These are phyloP conservation scores for Phytophthora colocasiae DNA, from an alignment of 352 stramenopile genomes.

Conservation along the genomic window DNA sequence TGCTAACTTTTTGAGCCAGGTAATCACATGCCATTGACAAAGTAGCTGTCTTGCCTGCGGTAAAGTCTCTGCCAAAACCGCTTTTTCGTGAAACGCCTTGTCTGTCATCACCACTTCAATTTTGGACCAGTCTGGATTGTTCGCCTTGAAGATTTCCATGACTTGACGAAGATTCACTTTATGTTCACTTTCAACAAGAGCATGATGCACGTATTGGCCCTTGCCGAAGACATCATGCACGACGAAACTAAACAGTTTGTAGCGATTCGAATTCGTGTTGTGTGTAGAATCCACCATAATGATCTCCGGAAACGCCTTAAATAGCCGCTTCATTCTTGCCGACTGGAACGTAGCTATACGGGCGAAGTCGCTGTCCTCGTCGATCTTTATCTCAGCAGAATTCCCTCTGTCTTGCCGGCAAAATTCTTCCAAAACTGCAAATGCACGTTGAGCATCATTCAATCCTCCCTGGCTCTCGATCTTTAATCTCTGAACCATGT, in stretches of 20 bases:
- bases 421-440: slow-evolving; percentile 12
- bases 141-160: slow-evolving; percentile 15
- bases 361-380: background rate
- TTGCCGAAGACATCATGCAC: slow-evolving; percentile 15
- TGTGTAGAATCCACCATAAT: slow-evolving; percentile 19
- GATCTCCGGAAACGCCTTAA: slow-evolving; percentile 12
- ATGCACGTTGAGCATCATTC: slow-evolving; percentile 4
- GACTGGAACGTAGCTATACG: slow-evolving; percentile 10
- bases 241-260: slow-evolving; percentile 25
- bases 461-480: background rate
- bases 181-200: slow-evolving; percentile 20
- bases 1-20: slow-evolving; percentile 18
- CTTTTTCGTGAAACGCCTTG: slow-evolving; percentile 20
- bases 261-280: slow-evolving; percentile 21
- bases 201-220: slow-evolving; percentile 21
- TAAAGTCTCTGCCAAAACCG: background rate
- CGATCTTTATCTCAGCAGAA: background rate
- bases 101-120: slow-evolving; percentile 5
- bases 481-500: slow-evolving; percentile 10
- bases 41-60: background rate
- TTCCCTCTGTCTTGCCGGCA: slow-evolving; percentile 1
- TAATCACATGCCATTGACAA: slow-evolving; percentile 12
- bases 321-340: slow-evolving; percentile 7
- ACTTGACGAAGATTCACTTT: slow-evolving; percentile 9
- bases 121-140: slow-evolving; percentile 6